These are phyloP conservation scores for Pichia sp. DNA, from an alignment of 1,139 yeast genomes.

Conservation along the genomic window DNA sequence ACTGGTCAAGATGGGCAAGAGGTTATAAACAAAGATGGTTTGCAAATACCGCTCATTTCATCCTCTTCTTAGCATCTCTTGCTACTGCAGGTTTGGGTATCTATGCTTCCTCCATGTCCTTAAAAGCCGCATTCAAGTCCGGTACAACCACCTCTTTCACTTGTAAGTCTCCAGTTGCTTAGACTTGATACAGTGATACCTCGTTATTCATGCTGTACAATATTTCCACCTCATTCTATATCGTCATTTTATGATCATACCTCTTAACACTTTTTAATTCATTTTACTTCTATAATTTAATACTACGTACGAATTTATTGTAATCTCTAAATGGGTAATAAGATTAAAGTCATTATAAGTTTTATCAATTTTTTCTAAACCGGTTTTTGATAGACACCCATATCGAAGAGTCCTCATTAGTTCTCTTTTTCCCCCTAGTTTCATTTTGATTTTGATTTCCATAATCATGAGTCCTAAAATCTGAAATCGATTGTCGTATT, in stretches of 20 bases:
- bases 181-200: no score
- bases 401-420: not conserved
- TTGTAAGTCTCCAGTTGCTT: slow-evolving; percentile 10
- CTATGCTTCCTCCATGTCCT: slow-evolving; percentile 26
- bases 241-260: no score
- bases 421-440: not conserved
- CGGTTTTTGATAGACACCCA: not conserved
- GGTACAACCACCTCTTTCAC: slow-evolving; percentile 17
- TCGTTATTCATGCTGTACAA: no score
- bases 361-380: no score
- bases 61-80: slow-evolving; percentile 32
- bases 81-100: slow-evolving; percentile 33
- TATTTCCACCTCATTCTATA: no score
- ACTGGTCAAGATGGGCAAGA: slow-evolving; percentile 29
- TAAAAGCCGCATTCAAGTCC: slow-evolving; percentile 11
- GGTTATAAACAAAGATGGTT: slow-evolving; percentile 14
- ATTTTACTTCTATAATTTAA: no score
- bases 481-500: slow-evolving; percentile 13
- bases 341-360: no score
- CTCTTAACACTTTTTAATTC: no score
- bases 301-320: no score
- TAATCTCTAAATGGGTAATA: no score
- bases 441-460: not conserved
- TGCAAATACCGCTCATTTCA: slow-evolving; percentile 22
- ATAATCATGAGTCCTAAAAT: slow-evolving; percentile 3